Base-by-base conservation (phyloP, 164 flowering plant genomes). In the Macadamia integrifolia region DNA sequence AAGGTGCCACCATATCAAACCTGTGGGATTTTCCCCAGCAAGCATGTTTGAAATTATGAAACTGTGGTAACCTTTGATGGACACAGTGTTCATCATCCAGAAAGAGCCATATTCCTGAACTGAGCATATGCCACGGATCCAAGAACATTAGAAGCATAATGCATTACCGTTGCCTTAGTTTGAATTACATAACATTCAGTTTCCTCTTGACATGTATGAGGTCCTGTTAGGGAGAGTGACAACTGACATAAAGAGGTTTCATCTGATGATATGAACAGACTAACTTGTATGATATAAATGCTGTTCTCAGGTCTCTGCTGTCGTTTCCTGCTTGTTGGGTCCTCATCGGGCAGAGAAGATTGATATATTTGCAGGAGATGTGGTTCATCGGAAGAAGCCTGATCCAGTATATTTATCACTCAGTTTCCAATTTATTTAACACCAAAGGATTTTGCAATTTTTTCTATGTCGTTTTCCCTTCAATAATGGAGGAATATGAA, bases 341-440 rank as follows among this genome's bases (percentile, higher is more conserved):
- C 92, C 95, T 55, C 84, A 87, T 59, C 75, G 97, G 62, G 97
- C 99, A 67, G 89, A 80, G 63, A 77, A 90, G 68, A 94, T 94
- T 60, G 62, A 77, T 76, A 92, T 94, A 75, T 94, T 87, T 80
- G 97, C 99, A 15, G 99, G 99, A 67, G 99, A 87, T 72, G 89
- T 94, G 60, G 97, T 92, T 80, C 95, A 95, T 44, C 88, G 85
- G 48, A 93, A 93, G 76, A 93, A 93, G 77, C 98, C 97, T 48
- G 98, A 93, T 80, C 98, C 98, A 31, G 98, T 92, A 82, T 75
- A 61, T 44, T 65, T 6, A 15, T 66, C 23, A 5, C n/a, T 14
- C 35, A 56, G 18, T 53, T 61, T 65, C 17, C 6, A 14, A 1
- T 35, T 53, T 53, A 17, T 53, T 53, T 53, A 53, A 14, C 14